phyloP scores from a whole-genome alignment of 2,329 filamentous ascomycete genomes.

The Cercospora beticola region DNA sequence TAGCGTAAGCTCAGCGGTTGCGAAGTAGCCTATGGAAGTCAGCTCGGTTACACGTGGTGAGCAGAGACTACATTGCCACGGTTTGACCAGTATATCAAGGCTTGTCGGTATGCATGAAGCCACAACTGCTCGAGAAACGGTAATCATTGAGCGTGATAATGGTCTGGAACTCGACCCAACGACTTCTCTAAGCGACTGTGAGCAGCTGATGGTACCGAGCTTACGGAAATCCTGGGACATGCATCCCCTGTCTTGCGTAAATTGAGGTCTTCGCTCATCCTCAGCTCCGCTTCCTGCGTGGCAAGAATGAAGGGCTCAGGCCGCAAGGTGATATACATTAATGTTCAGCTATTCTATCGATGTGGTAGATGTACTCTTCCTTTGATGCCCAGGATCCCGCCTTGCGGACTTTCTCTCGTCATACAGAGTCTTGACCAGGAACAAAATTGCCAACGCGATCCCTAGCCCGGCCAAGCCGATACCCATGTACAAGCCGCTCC shows the following conservation, averaged over 20 bases:
- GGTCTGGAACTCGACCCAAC: too few relatives aligned
- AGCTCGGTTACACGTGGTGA: too few relatives aligned
- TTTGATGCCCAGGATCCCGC: not conserved
- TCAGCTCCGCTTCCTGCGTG: too few relatives aligned
- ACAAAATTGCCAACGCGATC: constrained; percentile 31
- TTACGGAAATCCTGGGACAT: not conserved
- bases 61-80: too few relatives aligned
- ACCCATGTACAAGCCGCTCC: constrained; percentile 45
- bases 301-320: too few relatives aligned
- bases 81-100: too few relatives aligned
- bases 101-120: too few relatives aligned
- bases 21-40: not conserved
- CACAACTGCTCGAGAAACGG: too few relatives aligned
- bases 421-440: constrained; percentile 28
- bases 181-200: too few relatives aligned
- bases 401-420: constrained; percentile 17
- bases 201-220: not conserved
- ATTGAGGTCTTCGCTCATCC: too few relatives aligned
- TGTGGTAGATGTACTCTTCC: not conserved
- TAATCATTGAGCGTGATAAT: too few relatives aligned
- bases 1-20: not conserved
- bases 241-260: not conserved
- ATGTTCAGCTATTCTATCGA: not conserved
- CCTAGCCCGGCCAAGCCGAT: constrained; percentile 37
- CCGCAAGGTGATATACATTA: not conserved